A percentile compares a stretch with the other conserved stretches of the same genome.
phyloP scores from a whole-genome alignment of 2,329 filamentous ascomycete species.

The Aspergillus sojae region DNA sequence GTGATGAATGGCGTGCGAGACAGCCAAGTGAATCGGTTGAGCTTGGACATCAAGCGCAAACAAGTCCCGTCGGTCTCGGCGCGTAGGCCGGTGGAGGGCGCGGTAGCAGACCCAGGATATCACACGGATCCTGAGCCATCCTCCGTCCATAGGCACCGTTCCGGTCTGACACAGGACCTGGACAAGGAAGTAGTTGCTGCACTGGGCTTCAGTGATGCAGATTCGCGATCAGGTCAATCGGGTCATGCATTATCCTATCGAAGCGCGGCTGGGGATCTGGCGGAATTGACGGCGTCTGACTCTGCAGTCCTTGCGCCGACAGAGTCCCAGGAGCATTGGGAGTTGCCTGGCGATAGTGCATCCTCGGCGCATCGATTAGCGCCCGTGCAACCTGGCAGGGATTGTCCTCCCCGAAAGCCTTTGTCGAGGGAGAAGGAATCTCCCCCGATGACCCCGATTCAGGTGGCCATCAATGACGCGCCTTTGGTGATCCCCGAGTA shows the following conservation, averaged over 20 bases:
- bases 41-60: slow-evolving; percentile 11
- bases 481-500: slow-evolving; percentile 3
- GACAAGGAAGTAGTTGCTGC: neutral
- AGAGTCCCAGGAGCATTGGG: neutral
- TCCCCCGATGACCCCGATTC: slow-evolving; percentile 1
- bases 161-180: neutral
- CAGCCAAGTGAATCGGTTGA: slow-evolving; percentile 13
- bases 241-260: neutral
- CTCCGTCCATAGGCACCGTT: neutral
- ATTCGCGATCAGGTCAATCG: neutral
- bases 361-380: neutral
- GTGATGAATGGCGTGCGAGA: slow-evolving; percentile 12
- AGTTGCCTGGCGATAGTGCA: neutral
- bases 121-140: neutral
- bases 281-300: neutral
- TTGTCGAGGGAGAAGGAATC: neutral
- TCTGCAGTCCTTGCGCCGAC: neutral
- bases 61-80: neutral
- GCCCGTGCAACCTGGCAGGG: neutral
- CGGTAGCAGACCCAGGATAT: neutral
- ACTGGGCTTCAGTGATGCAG: neutral
- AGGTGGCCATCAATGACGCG: slow-evolving; percentile 1
- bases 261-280: neutral
- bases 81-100: neutral
- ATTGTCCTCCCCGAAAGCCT: slow-evolving; percentile 6